Evolutionary conservation across 371 early-diverging fungal species (phyloP), one percentile per base, ranked within the genome.

Genomic region (Caulochytrium protostelioides): DNA sequence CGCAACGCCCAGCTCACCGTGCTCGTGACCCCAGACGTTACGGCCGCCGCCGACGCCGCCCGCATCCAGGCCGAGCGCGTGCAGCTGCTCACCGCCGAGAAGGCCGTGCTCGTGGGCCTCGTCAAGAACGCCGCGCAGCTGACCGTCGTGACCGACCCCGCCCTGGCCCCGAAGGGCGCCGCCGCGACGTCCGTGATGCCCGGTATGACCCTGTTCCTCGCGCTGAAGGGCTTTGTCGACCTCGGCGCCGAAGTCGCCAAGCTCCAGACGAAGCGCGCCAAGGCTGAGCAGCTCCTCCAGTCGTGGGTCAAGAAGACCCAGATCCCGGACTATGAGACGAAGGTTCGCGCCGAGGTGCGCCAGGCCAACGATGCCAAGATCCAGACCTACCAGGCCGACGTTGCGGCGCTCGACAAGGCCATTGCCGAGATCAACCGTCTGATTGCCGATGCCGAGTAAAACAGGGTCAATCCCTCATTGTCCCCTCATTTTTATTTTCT

Each of bases 141-240:
- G 22, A 46, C 48, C 4, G 54, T 76, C 13, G 43, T 72, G 15
- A 46, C 54, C 9, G 37, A 46, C 6, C 39, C 40, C 10, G 62
- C 61, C 8, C 33, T 54, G 9, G 57, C 60, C 6, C 86, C 85
- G 24, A 68, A 62, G 6, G 81, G 83, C 27, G 79, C 80, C 36
- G 80, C 80, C 12, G 60, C 72, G 17, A 22, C 47, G 26, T 56
- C 72, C 7, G 39, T 77, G 29, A 54, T 49, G 28, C 72, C 73
- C 17, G 68, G 70, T 16, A 46, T 54, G 28, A 57, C 49, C 38
- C 65, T 75, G 5, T 59, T 60, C 37, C 44, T 83, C 36, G 59
- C 79, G 45, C 74, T 81, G n/a, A n/a, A 43, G 30, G 83, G 81
- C 8, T 51, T 54, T 38, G 72, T 82, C n/a, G 73, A 82, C 47